These are phyloP conservation scores for Pichia pseudocactophila DNA, from an alignment of 805 yeast genomes.

Conservation along the genomic window DNA sequence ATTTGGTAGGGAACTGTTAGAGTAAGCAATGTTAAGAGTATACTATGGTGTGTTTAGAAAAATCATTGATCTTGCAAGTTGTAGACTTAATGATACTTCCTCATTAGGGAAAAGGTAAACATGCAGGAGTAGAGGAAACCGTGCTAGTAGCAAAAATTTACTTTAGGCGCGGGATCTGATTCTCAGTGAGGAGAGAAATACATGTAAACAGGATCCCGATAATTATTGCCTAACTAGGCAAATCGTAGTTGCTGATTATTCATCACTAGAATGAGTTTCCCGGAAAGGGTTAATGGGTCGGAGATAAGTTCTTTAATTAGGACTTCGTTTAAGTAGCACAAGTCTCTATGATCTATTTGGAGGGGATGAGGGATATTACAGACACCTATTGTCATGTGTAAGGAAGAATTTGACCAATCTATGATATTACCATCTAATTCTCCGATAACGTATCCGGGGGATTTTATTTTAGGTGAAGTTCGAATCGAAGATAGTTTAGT, in stretches of 20 bases:
- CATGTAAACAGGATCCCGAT: too few relatives aligned
- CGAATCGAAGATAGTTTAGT: not conserved
- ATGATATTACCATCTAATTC: slow-evolving; percentile 9
- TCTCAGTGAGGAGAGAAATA: too few relatives aligned
- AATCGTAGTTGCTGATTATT: not conserved
- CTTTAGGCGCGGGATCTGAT: too few relatives aligned
- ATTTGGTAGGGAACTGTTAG: not conserved
- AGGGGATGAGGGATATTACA: not conserved
- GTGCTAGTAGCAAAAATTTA: too few relatives aligned
- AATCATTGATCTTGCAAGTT: too few relatives aligned
- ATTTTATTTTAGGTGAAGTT: not conserved
- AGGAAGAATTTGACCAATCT: slow-evolving; percentile 7
- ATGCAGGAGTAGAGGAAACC: not conserved
- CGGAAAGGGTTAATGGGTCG: not conserved
- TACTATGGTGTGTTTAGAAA: too few relatives aligned
- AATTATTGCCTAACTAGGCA: too few relatives aligned
- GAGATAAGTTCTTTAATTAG: not conserved
- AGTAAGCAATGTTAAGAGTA: too few relatives aligned
- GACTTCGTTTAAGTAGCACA: slow-evolving; percentile 9
- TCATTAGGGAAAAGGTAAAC: slow-evolving; percentile 2
- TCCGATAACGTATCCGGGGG: slow-evolving; percentile 1
- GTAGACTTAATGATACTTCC: slow-evolving; percentile 8
- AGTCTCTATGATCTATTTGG: not conserved
- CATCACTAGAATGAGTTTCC: not conserved
- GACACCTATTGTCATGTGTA: slow-evolving; percentile 18